Evolutionary conservation across 2,329 filamentous ascomycete genomes (phyloP).

Genomic region (Davidsoniella eucalypti): DNA sequence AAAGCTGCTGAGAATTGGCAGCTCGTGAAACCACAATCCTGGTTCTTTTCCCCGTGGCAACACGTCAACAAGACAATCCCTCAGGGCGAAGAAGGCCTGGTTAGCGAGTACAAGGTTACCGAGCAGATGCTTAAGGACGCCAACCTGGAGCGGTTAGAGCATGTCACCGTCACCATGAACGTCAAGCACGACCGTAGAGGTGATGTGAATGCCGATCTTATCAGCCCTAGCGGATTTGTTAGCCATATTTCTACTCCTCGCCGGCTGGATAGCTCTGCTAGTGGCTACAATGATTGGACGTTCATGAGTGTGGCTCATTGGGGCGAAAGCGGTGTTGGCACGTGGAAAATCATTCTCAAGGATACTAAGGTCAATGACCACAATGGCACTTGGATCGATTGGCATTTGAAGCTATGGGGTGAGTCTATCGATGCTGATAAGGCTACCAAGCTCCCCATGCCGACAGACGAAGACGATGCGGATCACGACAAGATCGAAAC

Average conservation of each 20-base stretch:
- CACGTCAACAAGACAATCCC: constrained; percentile 77
- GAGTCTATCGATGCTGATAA: constrained; percentile 64
- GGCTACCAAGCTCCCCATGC: constrained; percentile 62
- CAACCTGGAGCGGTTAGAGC: constrained; percentile 76
- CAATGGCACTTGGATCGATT: constrained; percentile 70
- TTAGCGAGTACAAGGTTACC: constrained; percentile 69
- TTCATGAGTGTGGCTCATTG: constrained; percentile 98
- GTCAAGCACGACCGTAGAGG: constrained; percentile 73
- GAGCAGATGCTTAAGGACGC: constrained; percentile 61
- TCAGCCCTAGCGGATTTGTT: constrained; percentile 64
- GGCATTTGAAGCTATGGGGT: constrained; percentile 89
- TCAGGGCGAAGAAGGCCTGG: constrained; percentile 64
- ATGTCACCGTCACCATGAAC: constrained; percentile 97
- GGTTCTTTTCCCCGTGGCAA: constrained; percentile 87
- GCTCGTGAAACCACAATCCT: constrained; percentile 85
- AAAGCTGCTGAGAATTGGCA: constrained; percentile 74
- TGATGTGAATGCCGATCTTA: constrained; percentile 80
- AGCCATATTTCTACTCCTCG: constrained; percentile 72
- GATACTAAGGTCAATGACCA: constrained; percentile 65
- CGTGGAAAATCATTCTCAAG: constrained; percentile 81
- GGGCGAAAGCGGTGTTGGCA: constrained; percentile 77
- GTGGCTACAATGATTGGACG: constrained; percentile 86
- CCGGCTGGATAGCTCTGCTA: constrained; percentile 43
- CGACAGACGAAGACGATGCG: constrained; percentile 65
- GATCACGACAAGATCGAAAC: constrained; percentile 55